These are phyloP conservation scores for Effrenium voratum DNA, from an alignment of 73 alveolate species.

Conservation along the genomic window DNA sequence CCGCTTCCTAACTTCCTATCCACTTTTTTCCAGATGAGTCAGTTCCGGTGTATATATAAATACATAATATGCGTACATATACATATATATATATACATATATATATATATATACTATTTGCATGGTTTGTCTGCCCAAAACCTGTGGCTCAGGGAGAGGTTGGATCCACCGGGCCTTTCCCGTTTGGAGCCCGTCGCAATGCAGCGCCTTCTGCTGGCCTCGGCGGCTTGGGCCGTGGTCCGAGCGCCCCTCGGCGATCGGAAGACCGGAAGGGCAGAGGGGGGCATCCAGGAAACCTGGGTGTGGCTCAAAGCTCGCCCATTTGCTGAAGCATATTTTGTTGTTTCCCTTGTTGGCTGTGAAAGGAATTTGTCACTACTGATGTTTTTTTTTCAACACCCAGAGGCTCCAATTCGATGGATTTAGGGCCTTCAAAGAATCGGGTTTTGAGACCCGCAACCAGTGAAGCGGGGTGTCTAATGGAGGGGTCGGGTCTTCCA, in stretches of 20 bases:
- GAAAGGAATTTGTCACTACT: too few relatives aligned
- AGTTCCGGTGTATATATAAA: background rate
- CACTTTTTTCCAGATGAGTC: background rate
- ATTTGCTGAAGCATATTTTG: background rate
- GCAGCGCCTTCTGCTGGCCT: background rate
- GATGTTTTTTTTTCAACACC: too few relatives aligned
- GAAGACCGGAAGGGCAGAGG: background rate
- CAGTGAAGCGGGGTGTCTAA: too few relatives aligned
- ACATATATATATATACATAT: too few relatives aligned
- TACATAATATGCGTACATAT: background rate
- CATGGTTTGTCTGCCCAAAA: too few relatives aligned
- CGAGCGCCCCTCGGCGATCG: background rate
- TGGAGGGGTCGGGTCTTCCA: too few relatives aligned
- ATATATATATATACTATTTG: too few relatives aligned
- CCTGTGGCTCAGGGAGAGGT: background rate
- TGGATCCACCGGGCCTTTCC: background rate
- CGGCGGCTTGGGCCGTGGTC: background rate
- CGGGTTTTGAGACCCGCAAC: too few relatives aligned
- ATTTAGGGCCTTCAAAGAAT: too few relatives aligned
- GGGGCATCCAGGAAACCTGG: background rate
- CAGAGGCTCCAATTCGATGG: too few relatives aligned
- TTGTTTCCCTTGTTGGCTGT: background rate
- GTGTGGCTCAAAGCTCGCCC: background rate
- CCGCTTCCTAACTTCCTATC: too few relatives aligned
- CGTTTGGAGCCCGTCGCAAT: slow-evolving; percentile 14